phyloP scores from a whole-genome alignment of 108 stramenopile genomes.

The Mayamaea pseudoterrestris region DNA sequence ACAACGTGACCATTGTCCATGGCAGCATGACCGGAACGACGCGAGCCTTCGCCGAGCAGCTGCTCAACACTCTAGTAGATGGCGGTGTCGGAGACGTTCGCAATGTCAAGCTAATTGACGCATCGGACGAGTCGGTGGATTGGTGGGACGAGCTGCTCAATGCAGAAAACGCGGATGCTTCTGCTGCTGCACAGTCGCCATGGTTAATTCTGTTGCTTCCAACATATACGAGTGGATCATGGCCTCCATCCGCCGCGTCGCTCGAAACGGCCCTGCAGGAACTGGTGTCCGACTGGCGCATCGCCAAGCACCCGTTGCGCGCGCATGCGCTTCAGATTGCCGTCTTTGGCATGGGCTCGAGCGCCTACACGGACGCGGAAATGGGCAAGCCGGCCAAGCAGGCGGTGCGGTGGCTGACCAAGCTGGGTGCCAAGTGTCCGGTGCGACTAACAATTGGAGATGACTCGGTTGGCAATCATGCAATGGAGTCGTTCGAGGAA shows the following conservation, averaged over 20 bases:
- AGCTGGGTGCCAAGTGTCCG: conserved; percentile 49
- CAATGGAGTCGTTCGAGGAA: conserved; percentile 21
- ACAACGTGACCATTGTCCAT: conserved; percentile 67
- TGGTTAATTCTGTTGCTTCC: conserved; percentile 51
- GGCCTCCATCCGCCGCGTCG: conserved; percentile 36
- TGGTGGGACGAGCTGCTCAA: conserved; percentile 90
- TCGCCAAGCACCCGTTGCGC: conserved; percentile 61
- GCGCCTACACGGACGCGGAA: conserved; percentile 58
- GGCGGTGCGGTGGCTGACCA: conserved; percentile 32
- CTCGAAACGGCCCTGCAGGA: conserved; percentile 47
- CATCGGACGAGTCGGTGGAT: conserved; percentile 46
- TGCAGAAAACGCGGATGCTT: conserved; percentile 29
- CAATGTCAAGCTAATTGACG: conserved; percentile 26
- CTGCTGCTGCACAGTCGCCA: conserved; percentile 7
- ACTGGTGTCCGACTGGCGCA: conserved; percentile 68
- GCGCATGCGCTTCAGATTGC: conserved; percentile 30
- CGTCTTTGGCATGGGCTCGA: conserved; percentile 74
- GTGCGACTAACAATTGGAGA: conserved; percentile 47
- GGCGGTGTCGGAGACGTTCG: neutral
- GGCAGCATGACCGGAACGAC: conserved; percentile 74
- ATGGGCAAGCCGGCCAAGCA: conserved; percentile 74
- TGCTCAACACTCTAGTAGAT: conserved; percentile 10
- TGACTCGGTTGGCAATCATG: conserved; percentile 60
- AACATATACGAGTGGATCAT: conserved; percentile 64
- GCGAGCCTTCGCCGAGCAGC: conserved; percentile 26